A percentile compares a stretch with the other conserved stretches of the same genome.
Conservation (phyloP, 2,329 filamentous ascomycete genomes). For the Fusarium proliferatum region DNA sequence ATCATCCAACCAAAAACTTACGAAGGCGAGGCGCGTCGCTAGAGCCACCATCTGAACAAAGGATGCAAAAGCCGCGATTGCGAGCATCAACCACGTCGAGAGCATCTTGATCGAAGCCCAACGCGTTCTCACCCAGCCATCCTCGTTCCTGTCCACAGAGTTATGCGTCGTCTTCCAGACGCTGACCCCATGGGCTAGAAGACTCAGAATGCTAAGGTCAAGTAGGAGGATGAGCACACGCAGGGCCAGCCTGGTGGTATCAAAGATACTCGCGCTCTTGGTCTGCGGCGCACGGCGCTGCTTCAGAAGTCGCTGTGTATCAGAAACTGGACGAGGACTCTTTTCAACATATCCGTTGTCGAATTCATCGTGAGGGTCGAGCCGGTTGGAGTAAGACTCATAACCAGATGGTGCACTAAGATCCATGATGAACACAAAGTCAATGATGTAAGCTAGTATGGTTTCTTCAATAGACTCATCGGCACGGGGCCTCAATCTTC, state of each 20-base stretch:
- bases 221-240: neutral
- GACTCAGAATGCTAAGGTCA: constrained; percentile 4
- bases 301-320: neutral
- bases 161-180: constrained; percentile 15
- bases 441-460: neutral
- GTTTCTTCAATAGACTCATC: neutral
- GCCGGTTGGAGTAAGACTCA: constrained; percentile 15
- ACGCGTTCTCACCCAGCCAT: constrained; percentile 10
- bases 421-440: neutral
- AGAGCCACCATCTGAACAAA: neutral
- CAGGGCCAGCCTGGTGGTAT: neutral
- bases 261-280: neutral
- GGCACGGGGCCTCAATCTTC: neutral
- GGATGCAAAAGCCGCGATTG: neutral
- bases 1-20: fast-evolving
- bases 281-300: neutral
- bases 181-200: neutral
- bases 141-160: constrained; percentile 13
- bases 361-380: constrained; percentile 12
- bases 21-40: neutral
- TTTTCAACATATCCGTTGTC: neutral
- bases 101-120: constrained; percentile 11
- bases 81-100: constrained; percentile 14
- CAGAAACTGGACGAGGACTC: neutral
- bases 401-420: constrained; percentile 5